Evolutionary conservation across 306 rosid genomes (phyloP), one percentile per base, ranked within the genome.

Genomic region (Vigna mungo): DNA sequence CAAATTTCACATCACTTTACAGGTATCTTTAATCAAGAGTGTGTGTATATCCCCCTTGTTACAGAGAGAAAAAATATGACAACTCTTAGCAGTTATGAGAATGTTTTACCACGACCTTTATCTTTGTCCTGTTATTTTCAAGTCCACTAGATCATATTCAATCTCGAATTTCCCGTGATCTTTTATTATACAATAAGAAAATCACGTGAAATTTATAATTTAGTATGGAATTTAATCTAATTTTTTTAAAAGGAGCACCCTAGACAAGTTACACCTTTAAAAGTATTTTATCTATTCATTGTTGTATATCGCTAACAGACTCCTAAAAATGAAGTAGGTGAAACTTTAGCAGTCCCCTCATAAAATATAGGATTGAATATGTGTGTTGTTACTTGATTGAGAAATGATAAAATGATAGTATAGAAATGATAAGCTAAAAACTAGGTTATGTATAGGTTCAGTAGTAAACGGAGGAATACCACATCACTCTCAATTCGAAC

Each of bases 401-500:
- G 72, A 70, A 75, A 72, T 15, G 13, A 30, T 15, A n/a, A 41
- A 43, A 2, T 2, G 11, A 21, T 36, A 9, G 46, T 41, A 69
- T 36, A 39, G 32, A 58, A 78, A 78, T 46, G 16, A 65, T 64
- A 54, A 61, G 13, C 43, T 23, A 47, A 12, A 56, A 80, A 54
- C 21, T 18, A 61, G 18, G 51, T 51, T 37, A 36, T 52, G 64
- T 10, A 36, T 23, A 18, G 68, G 82, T 71, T 78, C 49, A 62
- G 76, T 5, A 54, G 74, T 5, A 54, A 68, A 73, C 32, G 48
- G 69, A 27, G 52, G 69, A 27, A 81, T 93, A 91, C 98, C 98
- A 94, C 70, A 52, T 91, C 97, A 60, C 96, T 91, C 81, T 94
- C 98, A 34, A 91, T 90, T 73, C 94, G 94, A 51, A 94, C 97